Conservation (phyloP, 2,329 filamentous ascomycete species). For the Penicillium sp. region DNA sequence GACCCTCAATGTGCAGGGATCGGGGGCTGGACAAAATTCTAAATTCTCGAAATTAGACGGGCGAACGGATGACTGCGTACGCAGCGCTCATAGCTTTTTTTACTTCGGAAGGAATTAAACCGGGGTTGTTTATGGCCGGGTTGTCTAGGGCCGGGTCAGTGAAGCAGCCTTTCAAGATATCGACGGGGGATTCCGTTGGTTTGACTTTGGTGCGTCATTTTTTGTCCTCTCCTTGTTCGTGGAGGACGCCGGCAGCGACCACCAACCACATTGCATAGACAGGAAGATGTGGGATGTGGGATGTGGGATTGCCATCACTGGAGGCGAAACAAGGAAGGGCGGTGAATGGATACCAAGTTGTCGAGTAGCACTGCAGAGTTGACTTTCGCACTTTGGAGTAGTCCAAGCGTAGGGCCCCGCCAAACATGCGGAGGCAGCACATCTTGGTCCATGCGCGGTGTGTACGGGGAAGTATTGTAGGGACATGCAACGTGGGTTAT, state of each 20-base stretch:
- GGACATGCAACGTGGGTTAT: slow-evolving; percentile 17
- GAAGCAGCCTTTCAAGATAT: background rate
- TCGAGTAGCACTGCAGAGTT: slow-evolving; percentile 14
- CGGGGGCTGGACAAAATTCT: slow-evolving; percentile 5
- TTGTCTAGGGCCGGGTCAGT: slow-evolving; percentile 1
- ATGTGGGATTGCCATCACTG: slow-evolving; percentile 3
- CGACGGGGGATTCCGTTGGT: background rate
- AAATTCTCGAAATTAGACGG: slow-evolving; percentile 5
- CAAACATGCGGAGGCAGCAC: slow-evolving; percentile 12
- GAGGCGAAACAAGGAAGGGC: slow-evolving; percentile 6
- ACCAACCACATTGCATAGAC: background rate
- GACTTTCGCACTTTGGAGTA: slow-evolving; percentile 10
- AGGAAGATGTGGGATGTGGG: background rate
- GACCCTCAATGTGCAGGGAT: slow-evolving; percentile 1
- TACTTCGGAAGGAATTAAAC: slow-evolving; percentile 6
- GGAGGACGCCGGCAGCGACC: background rate
- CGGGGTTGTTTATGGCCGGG: background rate
- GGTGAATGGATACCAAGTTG: slow-evolving; percentile 6
- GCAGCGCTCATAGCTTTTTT: background rate
- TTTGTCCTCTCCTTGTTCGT: background rate
- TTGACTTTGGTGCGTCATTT: slow-evolving; percentile 6
- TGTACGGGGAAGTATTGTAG: background rate
- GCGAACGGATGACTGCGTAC: slow-evolving; percentile 5
- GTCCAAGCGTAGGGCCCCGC: slow-evolving; percentile 14
- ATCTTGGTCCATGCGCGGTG: slow-evolving; percentile 12